Evolutionary conservation across 1,284 basidiomycete genomes (phyloP).

Genomic region (Fistulinella staudtii): DNA sequence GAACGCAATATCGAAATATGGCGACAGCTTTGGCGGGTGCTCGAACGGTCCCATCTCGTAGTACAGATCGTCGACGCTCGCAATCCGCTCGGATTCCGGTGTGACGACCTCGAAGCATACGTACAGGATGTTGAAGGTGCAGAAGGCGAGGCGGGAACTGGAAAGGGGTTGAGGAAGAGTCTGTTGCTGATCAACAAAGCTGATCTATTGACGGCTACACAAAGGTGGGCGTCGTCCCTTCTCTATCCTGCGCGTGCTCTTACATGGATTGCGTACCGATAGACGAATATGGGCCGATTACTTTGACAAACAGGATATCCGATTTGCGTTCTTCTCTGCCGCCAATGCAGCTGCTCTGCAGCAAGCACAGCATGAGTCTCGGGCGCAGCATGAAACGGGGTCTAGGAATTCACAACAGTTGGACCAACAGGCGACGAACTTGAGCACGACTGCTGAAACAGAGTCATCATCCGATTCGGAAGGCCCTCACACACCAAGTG

Average conservation of each 20-base stretch:
- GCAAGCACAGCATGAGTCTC: conserved; percentile 60
- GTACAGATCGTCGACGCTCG: conserved; percentile 96
- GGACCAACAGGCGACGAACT: too few species aligned
- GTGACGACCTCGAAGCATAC: conserved; percentile 88
- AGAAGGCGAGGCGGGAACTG: conserved; percentile 75
- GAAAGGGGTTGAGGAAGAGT: conserved; percentile 64
- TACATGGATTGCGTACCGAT: conserved; percentile 25
- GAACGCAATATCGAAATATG: conserved; percentile 96
- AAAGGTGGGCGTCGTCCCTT: conserved; percentile 57
- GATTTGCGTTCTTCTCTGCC: conserved; percentile 96
- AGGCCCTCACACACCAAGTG: conserved; percentile 24
- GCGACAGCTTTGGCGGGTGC: conserved; percentile 93
- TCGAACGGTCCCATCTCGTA: conserved; percentile 90
- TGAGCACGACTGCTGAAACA: conserved; percentile 10
- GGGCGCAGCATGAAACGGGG: conserved; percentile 19
- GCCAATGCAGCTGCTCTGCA: conserved; percentile 85
- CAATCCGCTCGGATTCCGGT: conserved; percentile 88
- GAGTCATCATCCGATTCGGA: conserved; percentile 28
- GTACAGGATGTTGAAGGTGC: conserved; percentile 75
- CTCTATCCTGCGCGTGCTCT: conserved; percentile 17
- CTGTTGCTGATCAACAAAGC: conserved; percentile 95
- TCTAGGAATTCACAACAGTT: conserved; percentile 8
- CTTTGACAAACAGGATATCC: conserved; percentile 79
- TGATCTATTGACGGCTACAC: conserved; percentile 84
- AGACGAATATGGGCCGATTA: conserved; percentile 88